A percentile compares a stretch with the other conserved stretches of the same genome.
phyloP scores from a whole-genome alignment of 345 rosid genomes.

The Sisymbrium altissimum region DNA sequence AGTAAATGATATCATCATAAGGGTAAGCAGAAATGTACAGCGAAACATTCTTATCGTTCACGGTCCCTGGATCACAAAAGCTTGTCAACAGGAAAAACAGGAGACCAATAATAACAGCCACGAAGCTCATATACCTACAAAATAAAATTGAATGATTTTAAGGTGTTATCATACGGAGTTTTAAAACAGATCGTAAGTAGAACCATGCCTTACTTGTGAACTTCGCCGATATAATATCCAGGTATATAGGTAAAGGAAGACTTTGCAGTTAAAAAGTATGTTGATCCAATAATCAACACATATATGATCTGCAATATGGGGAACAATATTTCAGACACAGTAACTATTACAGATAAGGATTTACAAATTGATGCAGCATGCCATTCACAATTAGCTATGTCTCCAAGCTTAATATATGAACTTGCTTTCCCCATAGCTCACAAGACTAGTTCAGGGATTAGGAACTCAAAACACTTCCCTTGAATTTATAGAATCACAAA shows the following conservation, averaged over 20 bases:
- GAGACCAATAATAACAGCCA: constrained; percentile 73
- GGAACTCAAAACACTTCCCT: background rate
- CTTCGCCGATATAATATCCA: constrained; percentile 77
- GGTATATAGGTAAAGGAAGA: constrained; percentile 82
- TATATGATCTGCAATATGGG: constrained; percentile 59
- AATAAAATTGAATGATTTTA: background rate
- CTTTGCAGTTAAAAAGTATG: constrained; percentile 53
- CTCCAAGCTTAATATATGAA: background rate
- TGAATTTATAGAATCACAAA: background rate
- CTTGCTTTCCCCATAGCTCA: background rate
- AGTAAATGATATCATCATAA: constrained; percentile 66
- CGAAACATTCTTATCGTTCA: constrained; percentile 61
- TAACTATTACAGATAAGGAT: background rate
- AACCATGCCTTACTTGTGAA: constrained; percentile 55
- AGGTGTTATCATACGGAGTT: background rate
- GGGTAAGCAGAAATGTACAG: constrained; percentile 72
- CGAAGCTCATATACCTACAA: constrained; percentile 67
- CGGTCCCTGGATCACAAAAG: constrained; percentile 91
- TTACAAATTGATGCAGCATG: background rate
- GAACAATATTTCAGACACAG: background rate
- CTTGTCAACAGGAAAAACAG: constrained; percentile 69
- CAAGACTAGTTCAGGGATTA: background rate
- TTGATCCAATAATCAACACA: constrained; percentile 63
- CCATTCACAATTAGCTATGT: background rate
- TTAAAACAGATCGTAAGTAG: background rate